Percentiles rank a stretch among this genome's conserved stretches.
phyloP scores from a whole-genome alignment of 2,329 filamentous ascomycete genomes.

The Nakataea oryzae region DNA sequence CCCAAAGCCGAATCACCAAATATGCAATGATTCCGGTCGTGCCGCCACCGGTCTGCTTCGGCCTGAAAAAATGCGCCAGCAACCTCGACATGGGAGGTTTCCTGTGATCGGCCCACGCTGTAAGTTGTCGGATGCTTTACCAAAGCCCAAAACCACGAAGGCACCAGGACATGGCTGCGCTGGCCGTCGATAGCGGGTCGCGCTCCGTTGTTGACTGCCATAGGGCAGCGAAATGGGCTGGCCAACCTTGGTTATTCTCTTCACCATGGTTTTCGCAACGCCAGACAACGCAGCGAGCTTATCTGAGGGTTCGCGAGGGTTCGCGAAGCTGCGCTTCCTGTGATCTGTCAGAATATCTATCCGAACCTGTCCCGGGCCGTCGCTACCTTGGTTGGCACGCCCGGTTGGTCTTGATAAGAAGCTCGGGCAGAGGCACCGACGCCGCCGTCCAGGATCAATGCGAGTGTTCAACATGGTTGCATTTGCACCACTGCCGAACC shows the following conservation, averaged over 20 bases:
- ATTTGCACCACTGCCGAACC: slow-evolving; percentile 3
- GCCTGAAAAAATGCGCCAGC: background rate
- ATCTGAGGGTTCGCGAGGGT: background rate
- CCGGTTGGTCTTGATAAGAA: background rate
- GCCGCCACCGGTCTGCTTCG: background rate
- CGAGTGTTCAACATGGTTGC: background rate
- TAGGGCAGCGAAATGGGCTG: background rate
- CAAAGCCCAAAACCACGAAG: background rate
- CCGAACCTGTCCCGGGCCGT: background rate
- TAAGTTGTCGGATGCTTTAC: background rate
- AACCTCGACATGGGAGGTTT: background rate
- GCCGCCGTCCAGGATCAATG: background rate
- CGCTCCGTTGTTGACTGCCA: background rate
- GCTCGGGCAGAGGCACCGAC: background rate
- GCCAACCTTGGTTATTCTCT: background rate
- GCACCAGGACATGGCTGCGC: background rate
- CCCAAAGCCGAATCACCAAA: background rate
- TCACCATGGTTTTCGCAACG: background rate
- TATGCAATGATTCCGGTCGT: background rate
- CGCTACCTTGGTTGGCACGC: background rate
- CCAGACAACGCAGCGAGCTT: background rate
- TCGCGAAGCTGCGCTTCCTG: background rate
- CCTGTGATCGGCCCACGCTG: background rate
- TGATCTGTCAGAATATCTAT: background rate
- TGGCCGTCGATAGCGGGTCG: background rate